phyloP scores from a whole-genome alignment of 768 basidiomycete genomes.

The Russula ochroleuca region DNA sequence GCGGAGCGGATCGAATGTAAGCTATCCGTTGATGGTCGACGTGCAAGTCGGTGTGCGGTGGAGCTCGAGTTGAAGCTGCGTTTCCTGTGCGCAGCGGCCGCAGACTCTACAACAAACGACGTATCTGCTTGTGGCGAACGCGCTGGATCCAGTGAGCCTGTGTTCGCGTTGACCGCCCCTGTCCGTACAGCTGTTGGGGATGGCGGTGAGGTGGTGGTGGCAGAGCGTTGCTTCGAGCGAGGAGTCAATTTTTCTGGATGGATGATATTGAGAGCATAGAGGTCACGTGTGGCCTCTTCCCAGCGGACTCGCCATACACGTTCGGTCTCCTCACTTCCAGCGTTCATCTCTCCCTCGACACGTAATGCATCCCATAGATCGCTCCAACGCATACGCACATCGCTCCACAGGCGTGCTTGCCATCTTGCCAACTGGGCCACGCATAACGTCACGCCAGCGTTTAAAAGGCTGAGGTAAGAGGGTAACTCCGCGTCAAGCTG shows the following conservation, averaged over 20 bases:
- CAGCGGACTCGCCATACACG: conserved; percentile 68
- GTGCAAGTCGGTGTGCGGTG: conserved; percentile 27
- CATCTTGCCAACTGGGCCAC: conserved; percentile 50
- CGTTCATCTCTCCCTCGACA: conserved; percentile 43
- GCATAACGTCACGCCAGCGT: conserved; percentile 53
- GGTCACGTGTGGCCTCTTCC: conserved; percentile 55
- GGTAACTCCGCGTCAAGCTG: conserved; percentile 73
- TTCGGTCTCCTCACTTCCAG: conserved; percentile 62
- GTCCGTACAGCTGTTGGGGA: conserved; percentile 11
- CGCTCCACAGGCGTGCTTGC: conserved; percentile 58
- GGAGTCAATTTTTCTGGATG: conserved; percentile 35
- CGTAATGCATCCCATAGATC: conserved; percentile 72
- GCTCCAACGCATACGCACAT: conserved; percentile 61
- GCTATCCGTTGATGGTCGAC: conserved; percentile 40
- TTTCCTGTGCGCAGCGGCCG: conserved; percentile 21
- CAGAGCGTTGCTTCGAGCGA: conserved; percentile 10
- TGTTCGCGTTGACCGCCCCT: conserved; percentile 7
- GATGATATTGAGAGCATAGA: conserved; percentile 40
- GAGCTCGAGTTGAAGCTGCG: conserved; percentile 20
- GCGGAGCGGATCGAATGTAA: conserved; percentile 37
- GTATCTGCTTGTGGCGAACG: conserved; percentile 10
- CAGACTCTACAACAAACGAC: conserved; percentile 1
- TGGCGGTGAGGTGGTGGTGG: neutral
- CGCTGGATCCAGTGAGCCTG: conserved; percentile 29
- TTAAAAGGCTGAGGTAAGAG: conserved; percentile 51